These are phyloP conservation scores for Vinca major DNA, from an alignment of 305 asterid species.

Conservation along the genomic window DNA sequence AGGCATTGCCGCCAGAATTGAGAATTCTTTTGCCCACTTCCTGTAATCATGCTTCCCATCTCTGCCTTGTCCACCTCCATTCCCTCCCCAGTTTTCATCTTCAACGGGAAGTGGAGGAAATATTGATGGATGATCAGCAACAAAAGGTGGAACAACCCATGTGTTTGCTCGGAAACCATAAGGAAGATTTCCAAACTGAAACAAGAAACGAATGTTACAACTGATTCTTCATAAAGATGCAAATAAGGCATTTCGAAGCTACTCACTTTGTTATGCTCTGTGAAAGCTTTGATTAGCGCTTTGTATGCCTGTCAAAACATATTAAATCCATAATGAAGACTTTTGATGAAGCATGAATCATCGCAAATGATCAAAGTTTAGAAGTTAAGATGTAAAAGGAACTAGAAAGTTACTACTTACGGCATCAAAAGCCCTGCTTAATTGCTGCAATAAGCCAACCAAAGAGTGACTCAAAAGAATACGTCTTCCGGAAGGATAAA, in stretches of 20 bases:
- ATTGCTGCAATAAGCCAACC: conserved; percentile 68
- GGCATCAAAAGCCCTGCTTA: conserved; percentile 61
- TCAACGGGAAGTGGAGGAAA: conserved; percentile 72
- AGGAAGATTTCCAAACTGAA: conserved; percentile 88
- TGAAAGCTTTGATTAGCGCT: conserved; percentile 77
- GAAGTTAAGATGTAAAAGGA: neutral
- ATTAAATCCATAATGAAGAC: neutral
- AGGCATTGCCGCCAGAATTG: conserved; percentile 73
- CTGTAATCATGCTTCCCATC: conserved; percentile 49
- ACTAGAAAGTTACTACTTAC: conserved; percentile 33
- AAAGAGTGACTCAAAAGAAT: conserved; percentile 50
- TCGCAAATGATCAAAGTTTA: neutral
- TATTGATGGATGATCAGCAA: conserved; percentile 52
- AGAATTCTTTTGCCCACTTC: conserved; percentile 70
- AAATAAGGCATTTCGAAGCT: conserved; percentile 1
- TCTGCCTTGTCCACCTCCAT: conserved; percentile 83
- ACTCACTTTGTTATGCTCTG: conserved; percentile 85
- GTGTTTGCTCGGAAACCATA: conserved; percentile 87
- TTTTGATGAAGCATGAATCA: neutral
- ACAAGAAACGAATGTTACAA: conserved; percentile 9
- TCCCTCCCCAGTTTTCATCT: conserved; percentile 88
- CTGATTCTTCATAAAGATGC: conserved; percentile 12
- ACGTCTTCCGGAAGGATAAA: conserved; percentile 71
- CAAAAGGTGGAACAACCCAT: conserved; percentile 72
- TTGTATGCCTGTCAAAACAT: conserved; percentile 51